Evolutionary conservation across 2,329 filamentous ascomycete species (phyloP).

Genomic region (Nothophaeocryptopus gaeumannii): DNA sequence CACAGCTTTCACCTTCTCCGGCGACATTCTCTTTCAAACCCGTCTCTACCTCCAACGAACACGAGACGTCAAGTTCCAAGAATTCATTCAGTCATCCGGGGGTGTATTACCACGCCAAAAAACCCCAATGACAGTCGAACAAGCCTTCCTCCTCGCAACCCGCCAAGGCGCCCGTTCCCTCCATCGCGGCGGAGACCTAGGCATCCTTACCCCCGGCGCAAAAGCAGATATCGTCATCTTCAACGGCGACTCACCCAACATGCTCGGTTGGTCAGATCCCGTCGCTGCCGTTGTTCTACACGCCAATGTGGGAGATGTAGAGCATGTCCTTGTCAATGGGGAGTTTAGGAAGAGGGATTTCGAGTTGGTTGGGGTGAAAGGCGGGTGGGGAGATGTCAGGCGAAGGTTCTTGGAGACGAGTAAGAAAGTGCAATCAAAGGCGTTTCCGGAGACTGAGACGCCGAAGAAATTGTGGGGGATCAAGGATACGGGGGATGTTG

Average conservation of each 20-base stretch:
- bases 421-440: slow-evolving; percentile 8
- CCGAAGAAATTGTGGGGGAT: slow-evolving; percentile 16
- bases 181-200: slow-evolving; percentile 50
- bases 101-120: slow-evolving; percentile 38
- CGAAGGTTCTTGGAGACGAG: slow-evolving; percentile 14
- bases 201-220: slow-evolving; percentile 49
- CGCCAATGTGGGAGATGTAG: slow-evolving; percentile 52
- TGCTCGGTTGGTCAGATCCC: slow-evolving; percentile 56
- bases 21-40: slow-evolving; percentile 47
- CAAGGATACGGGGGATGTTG: slow-evolving; percentile 7
- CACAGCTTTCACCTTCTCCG: slow-evolving; percentile 24
- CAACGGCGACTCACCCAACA: slow-evolving; percentile 48
- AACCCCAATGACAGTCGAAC: slow-evolving; percentile 53
- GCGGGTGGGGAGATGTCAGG: slow-evolving; percentile 10
- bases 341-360: slow-evolving; percentile 49
- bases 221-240: slow-evolving; percentile 57
- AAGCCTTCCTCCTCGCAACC: slow-evolving; percentile 57
- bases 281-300: slow-evolving; percentile 58
- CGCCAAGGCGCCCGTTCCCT: slow-evolving; percentile 53
- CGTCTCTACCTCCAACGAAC: slow-evolving; percentile 54
- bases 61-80: slow-evolving; percentile 34
- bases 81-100: too few relatives aligned
- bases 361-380: slow-evolving; percentile 14
- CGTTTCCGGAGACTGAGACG: background rate
- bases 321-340: slow-evolving; percentile 52